Evolutionary conservation across 306 rosid species (phyloP), one percentile per base, ranked within the genome.

Genomic region (barrel medic (Medicago truncatula)): DNA sequence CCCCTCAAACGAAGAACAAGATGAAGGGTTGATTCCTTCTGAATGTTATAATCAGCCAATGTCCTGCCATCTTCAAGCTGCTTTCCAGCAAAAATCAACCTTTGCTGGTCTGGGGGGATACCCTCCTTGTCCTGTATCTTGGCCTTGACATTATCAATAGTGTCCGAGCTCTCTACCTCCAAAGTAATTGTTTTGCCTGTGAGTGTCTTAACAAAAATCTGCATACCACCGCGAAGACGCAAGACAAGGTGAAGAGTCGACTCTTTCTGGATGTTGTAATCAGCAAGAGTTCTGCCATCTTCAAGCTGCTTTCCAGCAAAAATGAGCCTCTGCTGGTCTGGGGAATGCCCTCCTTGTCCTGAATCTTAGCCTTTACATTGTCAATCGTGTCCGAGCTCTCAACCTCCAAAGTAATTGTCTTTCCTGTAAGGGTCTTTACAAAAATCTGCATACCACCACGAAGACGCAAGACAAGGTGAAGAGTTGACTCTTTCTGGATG

Each of bases 361-460:
- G 80, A 1, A 76, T 76, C 67, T 76, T 76, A 2, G 80, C 67
- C 11, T 76, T 76, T 0, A 76, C 80, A 54, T 76, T 76, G 67
- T 76, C 80, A 15, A 76, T 76, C 0, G 80, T 76, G 28, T 76
- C 80, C 1, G 80, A 76, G 74, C 80, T 76, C 58, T 76, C 80
- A 0, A 76, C 80, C 36, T 76, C 80, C 7, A 76, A 47, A 9
- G 80, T 76, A 4, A 76, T 76, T 1, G 80, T 76, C 47, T 76
- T 76, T 16, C 80, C 80, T 0, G 80, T 76, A 0, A 76, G 21
- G 9, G 80, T 76, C 38, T 76, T 76, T 0, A 76, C 79, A 52
- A 76, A 76, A 0, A 76, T 76, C 13, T 76, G 79, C 79, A 75
- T 75, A 1, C 79, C 79, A 64, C 79, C 79, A 38, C 79, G 79